These are phyloP conservation scores for Globisporangium solare DNA, from an alignment of 352 stramenopile species.

Conservation along the genomic window DNA sequence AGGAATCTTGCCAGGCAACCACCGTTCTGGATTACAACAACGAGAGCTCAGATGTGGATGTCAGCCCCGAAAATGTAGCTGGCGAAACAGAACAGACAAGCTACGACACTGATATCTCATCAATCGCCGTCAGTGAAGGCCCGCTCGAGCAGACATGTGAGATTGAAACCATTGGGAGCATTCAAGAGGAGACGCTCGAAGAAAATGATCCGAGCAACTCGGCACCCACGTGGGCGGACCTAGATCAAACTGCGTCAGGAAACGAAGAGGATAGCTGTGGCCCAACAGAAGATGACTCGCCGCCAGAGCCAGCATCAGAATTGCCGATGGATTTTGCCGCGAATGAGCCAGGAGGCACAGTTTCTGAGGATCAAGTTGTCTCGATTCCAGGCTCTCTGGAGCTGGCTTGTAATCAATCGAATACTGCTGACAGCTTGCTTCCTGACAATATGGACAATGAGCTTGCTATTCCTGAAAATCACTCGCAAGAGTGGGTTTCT, in stretches of 20 bases:
- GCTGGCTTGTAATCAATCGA: neutral
- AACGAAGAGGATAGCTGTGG: neutral
- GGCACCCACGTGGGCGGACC: neutral
- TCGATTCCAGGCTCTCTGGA: neutral
- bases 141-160: too few relatives aligned
- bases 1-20: neutral
- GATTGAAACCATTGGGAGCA: too few relatives aligned
- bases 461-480: neutral
- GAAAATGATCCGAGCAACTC: neutral
- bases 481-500: neutral
- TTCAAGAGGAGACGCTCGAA: neutral
- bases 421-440: neutral
- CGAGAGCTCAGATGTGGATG: neutral
- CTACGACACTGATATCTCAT: too few relatives aligned
- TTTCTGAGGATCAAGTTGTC: neutral
- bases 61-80: too few relatives aligned
- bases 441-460: neutral
- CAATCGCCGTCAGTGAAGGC: too few relatives aligned
- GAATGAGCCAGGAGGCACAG: neutral
- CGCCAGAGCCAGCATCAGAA: neutral
- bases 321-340: neutral
- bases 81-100: too few relatives aligned
- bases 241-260: neutral
- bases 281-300: neutral
- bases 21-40: neutral